Conservation (phyloP, 805 yeast species). For the Monosporozyma aquatica region DNA sequence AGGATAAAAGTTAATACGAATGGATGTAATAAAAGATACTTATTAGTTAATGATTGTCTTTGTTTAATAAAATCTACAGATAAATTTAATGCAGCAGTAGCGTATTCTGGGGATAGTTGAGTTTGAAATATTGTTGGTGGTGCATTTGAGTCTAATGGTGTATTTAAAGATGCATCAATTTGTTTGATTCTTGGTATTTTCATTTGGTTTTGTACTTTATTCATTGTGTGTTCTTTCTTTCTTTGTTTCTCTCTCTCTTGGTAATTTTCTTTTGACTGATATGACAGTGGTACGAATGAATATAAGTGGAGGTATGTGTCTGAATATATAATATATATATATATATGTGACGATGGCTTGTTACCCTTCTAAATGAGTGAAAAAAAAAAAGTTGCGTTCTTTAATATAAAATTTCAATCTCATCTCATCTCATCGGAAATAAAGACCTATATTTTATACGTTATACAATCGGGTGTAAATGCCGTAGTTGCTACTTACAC, state of each 20-base stretch:
- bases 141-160: slow-evolving; percentile 45
- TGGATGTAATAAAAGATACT: slow-evolving; percentile 39
- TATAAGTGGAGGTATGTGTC: too few relatives aligned
- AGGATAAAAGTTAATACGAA: slow-evolving; percentile 27
- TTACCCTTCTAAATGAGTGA: too few relatives aligned
- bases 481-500: too few relatives aligned
- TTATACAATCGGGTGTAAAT: too few relatives aligned
- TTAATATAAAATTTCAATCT: too few relatives aligned
- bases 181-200: slow-evolving; percentile 29
- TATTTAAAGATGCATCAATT: slow-evolving; percentile 41
- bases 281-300: too few relatives aligned
- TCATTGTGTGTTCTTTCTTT: neutral
- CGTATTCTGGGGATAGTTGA: slow-evolving; percentile 44
- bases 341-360: too few relatives aligned
- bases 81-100: slow-evolving; percentile 52
- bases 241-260: neutral
- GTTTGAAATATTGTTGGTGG: slow-evolving; percentile 45
- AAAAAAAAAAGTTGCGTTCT: too few relatives aligned
- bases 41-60: slow-evolving; percentile 40
- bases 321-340: too few relatives aligned
- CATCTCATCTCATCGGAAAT: too few relatives aligned
- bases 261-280: neutral
- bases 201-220: slow-evolving; percentile 1
- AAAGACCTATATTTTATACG: too few relatives aligned
- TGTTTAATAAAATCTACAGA: slow-evolving; percentile 51